A percentile compares a stretch with the other conserved stretches of the same genome.
These are phyloP conservation scores for Talaromyces funiculosus DNA, from an alignment of 2,329 filamentous ascomycete genomes.

Conservation along the genomic window DNA sequence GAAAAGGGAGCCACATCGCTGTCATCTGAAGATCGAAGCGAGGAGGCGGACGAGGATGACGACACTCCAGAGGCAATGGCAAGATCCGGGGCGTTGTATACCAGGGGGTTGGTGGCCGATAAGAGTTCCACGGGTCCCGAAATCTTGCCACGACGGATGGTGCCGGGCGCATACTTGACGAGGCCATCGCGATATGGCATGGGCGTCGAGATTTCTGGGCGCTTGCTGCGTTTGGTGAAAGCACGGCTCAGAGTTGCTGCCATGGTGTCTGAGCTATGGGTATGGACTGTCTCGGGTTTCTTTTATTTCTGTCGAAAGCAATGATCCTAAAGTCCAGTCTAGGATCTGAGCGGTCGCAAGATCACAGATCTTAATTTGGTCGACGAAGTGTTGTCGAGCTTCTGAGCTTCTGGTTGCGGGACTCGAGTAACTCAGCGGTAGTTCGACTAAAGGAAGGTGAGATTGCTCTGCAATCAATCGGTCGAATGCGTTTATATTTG, in stretches of 20 bases:
- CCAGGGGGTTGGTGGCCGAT: slow-evolving; percentile 93
- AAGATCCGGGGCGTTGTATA: slow-evolving; percentile 88
- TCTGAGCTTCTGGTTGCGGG: not conserved
- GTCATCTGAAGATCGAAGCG: slow-evolving; percentile 61
- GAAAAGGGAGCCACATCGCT: slow-evolving; percentile 58
- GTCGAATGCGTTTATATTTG: not conserved
- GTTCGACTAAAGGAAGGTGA: slow-evolving; percentile 7
- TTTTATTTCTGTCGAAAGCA: not conserved
- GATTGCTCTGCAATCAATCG: slow-evolving; percentile 15
- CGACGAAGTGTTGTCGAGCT: not conserved
- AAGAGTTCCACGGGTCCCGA: slow-evolving; percentile 81
- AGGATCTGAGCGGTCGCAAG: slow-evolving; percentile 1
- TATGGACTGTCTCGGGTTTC: not conserved
- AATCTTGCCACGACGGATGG: slow-evolving; percentile 54
- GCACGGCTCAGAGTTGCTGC: slow-evolving; percentile 37
- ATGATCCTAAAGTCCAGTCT: slow-evolving; percentile 10
- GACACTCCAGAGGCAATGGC: slow-evolving; percentile 48
- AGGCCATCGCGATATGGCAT: slow-evolving; percentile 43
- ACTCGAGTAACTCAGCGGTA: not conserved
- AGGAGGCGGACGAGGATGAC: slow-evolving; percentile 48
- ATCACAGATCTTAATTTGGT: not conserved
- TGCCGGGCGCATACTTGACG: slow-evolving; percentile 39
- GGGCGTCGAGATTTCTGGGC: slow-evolving; percentile 40
- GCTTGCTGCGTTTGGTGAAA: slow-evolving; percentile 45
- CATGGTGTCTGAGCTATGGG: slow-evolving; percentile 23